These are phyloP conservation scores for Gonapodya prolifera DNA, from an alignment of 192 early-diverging fungal species.

Conservation along the genomic window DNA sequence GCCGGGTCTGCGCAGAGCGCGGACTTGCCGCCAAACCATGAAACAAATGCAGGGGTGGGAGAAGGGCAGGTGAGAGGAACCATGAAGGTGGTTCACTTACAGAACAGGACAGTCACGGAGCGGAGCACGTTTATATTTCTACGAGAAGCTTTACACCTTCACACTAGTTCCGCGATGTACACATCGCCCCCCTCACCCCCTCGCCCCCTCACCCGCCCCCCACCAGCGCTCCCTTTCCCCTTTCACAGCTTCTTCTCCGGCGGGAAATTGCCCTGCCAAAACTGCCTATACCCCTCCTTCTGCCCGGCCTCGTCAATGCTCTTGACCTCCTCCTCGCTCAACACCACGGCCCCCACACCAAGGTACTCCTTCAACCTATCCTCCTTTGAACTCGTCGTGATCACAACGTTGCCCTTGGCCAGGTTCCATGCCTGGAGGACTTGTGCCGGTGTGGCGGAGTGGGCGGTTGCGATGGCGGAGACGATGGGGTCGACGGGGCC, in stretches of 20 bases:
- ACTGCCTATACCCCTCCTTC: background rate
- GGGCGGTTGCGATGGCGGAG: background rate
- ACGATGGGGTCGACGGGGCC: constrained; percentile 1
- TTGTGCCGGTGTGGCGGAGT: background rate
- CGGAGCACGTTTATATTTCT: too few species aligned
- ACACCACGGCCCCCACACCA: background rate
- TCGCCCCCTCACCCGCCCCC: too few species aligned
- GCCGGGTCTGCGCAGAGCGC: too few species aligned
- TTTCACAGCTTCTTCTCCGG: background rate
- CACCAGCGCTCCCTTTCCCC: too few species aligned
- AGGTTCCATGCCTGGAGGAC: constrained; percentile 3
- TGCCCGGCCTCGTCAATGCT: background rate
- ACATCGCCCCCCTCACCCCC: too few species aligned
- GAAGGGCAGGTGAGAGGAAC: too few species aligned
- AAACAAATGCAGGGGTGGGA: too few species aligned
- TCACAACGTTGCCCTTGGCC: constrained; percentile 1
- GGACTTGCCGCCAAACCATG: too few species aligned
- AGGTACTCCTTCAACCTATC: background rate
- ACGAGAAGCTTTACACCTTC: too few species aligned
- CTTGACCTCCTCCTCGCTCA: background rate
- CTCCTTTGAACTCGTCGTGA: constrained; percentile 1
- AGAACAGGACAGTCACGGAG: too few species aligned
- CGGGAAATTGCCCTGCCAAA: background rate
- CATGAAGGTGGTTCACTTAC: too few species aligned
- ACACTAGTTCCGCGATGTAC: too few species aligned